phyloP scores from a whole-genome alignment of 257 asterid genomes.

The Echium plantagineum region DNA sequence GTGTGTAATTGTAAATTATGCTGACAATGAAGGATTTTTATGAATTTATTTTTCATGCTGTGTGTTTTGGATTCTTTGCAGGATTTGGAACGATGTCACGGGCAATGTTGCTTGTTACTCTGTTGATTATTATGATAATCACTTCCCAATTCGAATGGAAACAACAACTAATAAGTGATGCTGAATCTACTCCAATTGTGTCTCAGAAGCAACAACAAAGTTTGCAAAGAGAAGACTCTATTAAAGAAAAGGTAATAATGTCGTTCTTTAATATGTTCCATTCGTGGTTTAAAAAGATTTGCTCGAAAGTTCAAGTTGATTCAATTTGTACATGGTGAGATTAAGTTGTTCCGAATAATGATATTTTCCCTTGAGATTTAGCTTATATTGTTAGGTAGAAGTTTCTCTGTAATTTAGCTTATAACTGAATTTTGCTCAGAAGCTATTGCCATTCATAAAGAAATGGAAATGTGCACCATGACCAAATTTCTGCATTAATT shows the following conservation, averaged over 20 bases:
- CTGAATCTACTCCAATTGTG: conserved; percentile 40
- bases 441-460: no score
- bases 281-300: no score
- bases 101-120: conserved; percentile 58
- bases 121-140: conserved; percentile 58
- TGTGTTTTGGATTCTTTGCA: neutral
- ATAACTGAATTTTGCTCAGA: no score
- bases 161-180: conserved; percentile 50
- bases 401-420: no score
- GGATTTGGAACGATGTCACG: conserved; percentile 54
- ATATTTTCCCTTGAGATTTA: no score
- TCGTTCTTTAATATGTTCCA: neutral
- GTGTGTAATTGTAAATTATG: neutral
- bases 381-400: no score
- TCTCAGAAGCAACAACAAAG: conserved; percentile 57
- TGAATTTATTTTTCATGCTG: conserved; percentile 24
- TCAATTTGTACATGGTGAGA: no score
- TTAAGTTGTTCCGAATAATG: no score
- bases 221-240: conserved; percentile 56
- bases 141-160: conserved; percentile 89
- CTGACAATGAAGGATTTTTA: conserved; percentile 2
- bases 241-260: conserved; percentile 62
- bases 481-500: no score
- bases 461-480: no score
- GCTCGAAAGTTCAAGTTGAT: no score